A percentile compares a stretch with the other conserved stretches of the same genome.
phyloP scores from a whole-genome alignment of 495 filamentous ascomycete genomes.

The Neurospora sp. region DNA sequence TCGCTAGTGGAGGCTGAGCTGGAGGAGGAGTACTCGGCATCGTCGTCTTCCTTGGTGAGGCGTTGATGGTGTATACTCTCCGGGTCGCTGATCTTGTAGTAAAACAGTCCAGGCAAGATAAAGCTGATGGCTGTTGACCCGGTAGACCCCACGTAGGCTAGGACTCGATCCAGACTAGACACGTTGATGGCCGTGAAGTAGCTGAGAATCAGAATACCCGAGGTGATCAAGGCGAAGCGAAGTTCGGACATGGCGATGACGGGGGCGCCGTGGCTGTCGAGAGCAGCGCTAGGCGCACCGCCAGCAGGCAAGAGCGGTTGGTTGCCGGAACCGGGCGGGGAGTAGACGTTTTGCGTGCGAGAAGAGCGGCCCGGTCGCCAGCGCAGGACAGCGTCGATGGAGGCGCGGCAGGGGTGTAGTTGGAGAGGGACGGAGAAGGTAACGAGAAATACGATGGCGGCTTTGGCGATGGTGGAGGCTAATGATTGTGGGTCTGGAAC shows the following conservation, averaged over 20 bases:
- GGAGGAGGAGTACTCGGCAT: conserved; percentile 34
- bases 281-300: neutral
- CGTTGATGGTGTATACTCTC: conserved; percentile 74
- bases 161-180: conserved; percentile 74
- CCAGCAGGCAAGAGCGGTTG: conserved; percentile 32
- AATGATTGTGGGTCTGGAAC: conserved; percentile 57
- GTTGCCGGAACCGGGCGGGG: conserved; percentile 25
- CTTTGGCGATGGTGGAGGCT: conserved; percentile 81
- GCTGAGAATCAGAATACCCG: conserved; percentile 67
- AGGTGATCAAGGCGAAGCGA: conserved; percentile 84
- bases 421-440: conserved; percentile 96
- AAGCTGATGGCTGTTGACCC: conserved; percentile 93
- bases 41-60: conserved; percentile 82
- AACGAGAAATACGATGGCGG: conserved; percentile 91
- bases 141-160: conserved; percentile 92
- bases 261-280: conserved; percentile 33
- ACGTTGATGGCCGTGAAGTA: conserved; percentile 88
- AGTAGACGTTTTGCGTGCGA: conserved; percentile 44
- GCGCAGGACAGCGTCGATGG: conserved; percentile 80
- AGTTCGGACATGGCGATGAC: conserved; percentile 60
- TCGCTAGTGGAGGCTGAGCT: conserved; percentile 27
- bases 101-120: conserved; percentile 90
- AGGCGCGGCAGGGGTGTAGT: conserved; percentile 88
- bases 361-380: conserved; percentile 87
- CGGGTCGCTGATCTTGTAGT: conserved; percentile 92